Base-by-base conservation (phyloP, 495 filamentous ascomycete species). In the Daldinia grandis region DNA sequence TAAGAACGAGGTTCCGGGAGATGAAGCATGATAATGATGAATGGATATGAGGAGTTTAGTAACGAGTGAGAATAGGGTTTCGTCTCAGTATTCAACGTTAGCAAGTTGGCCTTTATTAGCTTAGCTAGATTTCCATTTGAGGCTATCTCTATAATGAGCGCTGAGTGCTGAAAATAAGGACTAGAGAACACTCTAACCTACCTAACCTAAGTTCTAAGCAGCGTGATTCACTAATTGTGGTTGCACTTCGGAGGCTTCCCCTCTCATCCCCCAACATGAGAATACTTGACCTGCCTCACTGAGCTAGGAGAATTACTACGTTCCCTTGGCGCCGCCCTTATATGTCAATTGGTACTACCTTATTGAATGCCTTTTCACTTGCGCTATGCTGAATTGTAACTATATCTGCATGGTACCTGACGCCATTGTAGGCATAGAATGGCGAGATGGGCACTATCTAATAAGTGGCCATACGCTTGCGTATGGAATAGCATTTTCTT, bases 271-370 rank as follows among this genome's bases (percentile, higher is more conserved):
- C 42, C 33, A 30, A 30, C 33, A 35, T 5, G 12, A 28, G 17
- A 47, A 25, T 14, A 30, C 25, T n/a, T 38, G 61, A 69, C 67
- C 67, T 69, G 47, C 67, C 61, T 60, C 21, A 64, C 53, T 56
- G 19, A 50, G 67, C 37, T 50, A 56, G 47, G 14, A 47, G 35
- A 37, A 64, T 69, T 64, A 69, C 61, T 64, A 60, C 47, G 10
- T 17, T 49, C 1, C 9, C 67, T 69, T 64, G 67, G 67, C 67
- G 40, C 56, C 33, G 5, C 61, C 21, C 17, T 56, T 25, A n/a
- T 21, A 28, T 0, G 14, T 38, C 9, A 15, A 24, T 21, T 7
- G n/a, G 63, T 69, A 30, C 53, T 63, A 53, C 59, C 10, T 3
- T 51, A 21, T 58, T 12, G 7, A 25, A 37, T 50, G 8, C n/a